Conservation (phyloP, 805 yeast genomes). For the Trichomonascus vanleenenianus region DNA sequence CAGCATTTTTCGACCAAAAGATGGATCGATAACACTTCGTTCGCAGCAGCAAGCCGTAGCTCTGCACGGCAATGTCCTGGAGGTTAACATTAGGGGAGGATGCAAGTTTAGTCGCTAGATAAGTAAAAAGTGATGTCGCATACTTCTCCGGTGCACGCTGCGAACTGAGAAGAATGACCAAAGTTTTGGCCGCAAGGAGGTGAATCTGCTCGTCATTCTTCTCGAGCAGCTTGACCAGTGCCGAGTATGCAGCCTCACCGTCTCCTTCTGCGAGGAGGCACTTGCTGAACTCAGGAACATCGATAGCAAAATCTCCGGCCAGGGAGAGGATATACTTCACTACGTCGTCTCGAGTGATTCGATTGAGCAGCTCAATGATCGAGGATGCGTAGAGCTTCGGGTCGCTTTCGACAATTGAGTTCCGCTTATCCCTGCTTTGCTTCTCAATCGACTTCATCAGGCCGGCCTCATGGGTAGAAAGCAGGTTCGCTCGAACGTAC, state of each 20-base stretch:
- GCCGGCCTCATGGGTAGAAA: constrained; percentile 61
- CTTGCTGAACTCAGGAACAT: constrained; percentile 22
- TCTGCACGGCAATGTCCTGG: constrained; percentile 58
- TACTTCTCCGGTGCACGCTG: constrained; percentile 25
- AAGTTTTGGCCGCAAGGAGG: constrained; percentile 46
- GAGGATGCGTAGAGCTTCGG: constrained; percentile 48
- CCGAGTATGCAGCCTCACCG: constrained; percentile 43
- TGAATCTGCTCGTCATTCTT: constrained; percentile 50
- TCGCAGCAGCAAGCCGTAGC: constrained; percentile 49
- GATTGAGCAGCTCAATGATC: constrained; percentile 45
- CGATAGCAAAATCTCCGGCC: constrained; percentile 43
- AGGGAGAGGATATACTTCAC: constrained; percentile 57
- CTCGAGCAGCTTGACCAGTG: constrained; percentile 37
- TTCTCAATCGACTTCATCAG: constrained; percentile 47
- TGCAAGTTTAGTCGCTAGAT: constrained; percentile 23
- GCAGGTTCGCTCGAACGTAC: constrained; percentile 61
- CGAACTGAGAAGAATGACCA: constrained; percentile 39
- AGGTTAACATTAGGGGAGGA: constrained; percentile 39
- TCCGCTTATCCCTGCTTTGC: constrained; percentile 29
- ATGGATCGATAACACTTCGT: constrained; percentile 46
- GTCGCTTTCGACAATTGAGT: constrained; percentile 28
- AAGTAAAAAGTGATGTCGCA: constrained; percentile 33
- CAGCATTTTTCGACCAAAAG: constrained; percentile 40
- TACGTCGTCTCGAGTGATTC: constrained; percentile 52
- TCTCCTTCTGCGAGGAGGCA: constrained; percentile 39